A percentile compares a stretch with the other conserved stretches of the same genome.
These are phyloP conservation scores for Ceratocystis ficicola DNA, from an alignment of 2,329 filamentous ascomycete species.

Conservation along the genomic window DNA sequence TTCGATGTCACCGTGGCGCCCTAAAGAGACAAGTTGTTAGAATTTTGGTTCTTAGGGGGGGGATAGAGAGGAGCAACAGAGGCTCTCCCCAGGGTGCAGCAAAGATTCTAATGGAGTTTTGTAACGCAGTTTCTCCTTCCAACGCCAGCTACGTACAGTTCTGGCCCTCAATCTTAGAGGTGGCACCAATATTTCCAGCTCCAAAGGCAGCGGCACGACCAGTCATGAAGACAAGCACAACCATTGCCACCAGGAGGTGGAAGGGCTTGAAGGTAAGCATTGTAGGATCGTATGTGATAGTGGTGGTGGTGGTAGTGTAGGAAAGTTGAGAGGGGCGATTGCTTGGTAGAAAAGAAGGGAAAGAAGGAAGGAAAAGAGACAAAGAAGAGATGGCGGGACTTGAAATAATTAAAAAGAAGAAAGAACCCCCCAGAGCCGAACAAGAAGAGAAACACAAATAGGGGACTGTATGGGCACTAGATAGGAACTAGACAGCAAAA, in stretches of 20 bases:
- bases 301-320: too few relatives aligned
- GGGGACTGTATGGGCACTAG: too few relatives aligned
- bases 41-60: not conserved
- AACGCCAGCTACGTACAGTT: slow-evolving; percentile 47
- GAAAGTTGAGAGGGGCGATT: not conserved
- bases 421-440: too few relatives aligned
- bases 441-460: too few relatives aligned
- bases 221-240: slow-evolving; percentile 54
- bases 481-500: too few relatives aligned
- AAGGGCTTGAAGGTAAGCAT: slow-evolving; percentile 41
- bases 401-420: not conserved
- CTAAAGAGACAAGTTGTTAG: slow-evolving; percentile 29
- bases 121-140: too few relatives aligned
- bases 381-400: slow-evolving; percentile 22
- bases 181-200: slow-evolving; percentile 74
- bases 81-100: not conserved
- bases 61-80: not conserved
- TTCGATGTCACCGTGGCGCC: slow-evolving; percentile 86
- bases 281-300: not conserved
- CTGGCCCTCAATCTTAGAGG: slow-evolving; percentile 68
- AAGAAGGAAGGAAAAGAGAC: slow-evolving; percentile 22
- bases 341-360: slow-evolving; percentile 22
- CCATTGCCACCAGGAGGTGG: slow-evolving; percentile 42
- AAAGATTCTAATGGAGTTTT: not conserved
- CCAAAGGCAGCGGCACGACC: slow-evolving; percentile 65